Evolutionary conservation across 495 filamentous ascomycete species (phyloP), one percentile per base, ranked within the genome.

Genomic region (Penicillium soppii): DNA sequence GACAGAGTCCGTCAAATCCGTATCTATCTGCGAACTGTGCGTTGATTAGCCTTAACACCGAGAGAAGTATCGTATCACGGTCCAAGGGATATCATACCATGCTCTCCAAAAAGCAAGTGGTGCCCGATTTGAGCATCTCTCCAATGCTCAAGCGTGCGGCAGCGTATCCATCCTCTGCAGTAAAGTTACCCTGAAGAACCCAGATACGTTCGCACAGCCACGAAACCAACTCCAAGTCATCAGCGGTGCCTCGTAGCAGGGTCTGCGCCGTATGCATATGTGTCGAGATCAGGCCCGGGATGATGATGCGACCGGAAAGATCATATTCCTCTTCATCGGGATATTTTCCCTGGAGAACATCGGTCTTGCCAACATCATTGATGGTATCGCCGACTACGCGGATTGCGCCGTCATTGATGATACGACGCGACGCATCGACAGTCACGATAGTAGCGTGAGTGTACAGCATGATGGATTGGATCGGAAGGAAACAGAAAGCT

Each of bases 241-340:
- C 75, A 0, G 75, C 75, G 5, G 72, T 60, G 12, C 76, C 76
- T n/a, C 75, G 69, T 5, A 79, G 58, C 3, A 78, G 57, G 2
- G 75, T 75, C 56, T 79, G 76, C 2, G 72, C 74, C 1, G 73
- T 70, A 54, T 79, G 76, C 59, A 74, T 72, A 45, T 79, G 76
- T 5, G 75, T 77, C 9, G 71, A 76, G 43, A 79, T 71, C 21
- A 79, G 43, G 0, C 76, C 76, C 0, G 76, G 76, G 27, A 78
- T 72, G 37, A 79, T 53, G 40, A 79, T 77, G 6, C 67, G 66
- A 17, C 70, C 67, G 19, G 57, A 49, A 5, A 75, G 61, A 45
- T 76, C 63, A 16, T 53, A 47, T 17, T 67, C 51, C n/a, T 69
- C 57, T 2, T 70, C 65, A 7, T 54, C 20, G 13, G 65, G 50